Percentiles rank a stretch among this genome's conserved stretches.
phyloP scores from a whole-genome alignment of 1,139 yeast genomes.

The Chernovozyma aurita region DNA sequence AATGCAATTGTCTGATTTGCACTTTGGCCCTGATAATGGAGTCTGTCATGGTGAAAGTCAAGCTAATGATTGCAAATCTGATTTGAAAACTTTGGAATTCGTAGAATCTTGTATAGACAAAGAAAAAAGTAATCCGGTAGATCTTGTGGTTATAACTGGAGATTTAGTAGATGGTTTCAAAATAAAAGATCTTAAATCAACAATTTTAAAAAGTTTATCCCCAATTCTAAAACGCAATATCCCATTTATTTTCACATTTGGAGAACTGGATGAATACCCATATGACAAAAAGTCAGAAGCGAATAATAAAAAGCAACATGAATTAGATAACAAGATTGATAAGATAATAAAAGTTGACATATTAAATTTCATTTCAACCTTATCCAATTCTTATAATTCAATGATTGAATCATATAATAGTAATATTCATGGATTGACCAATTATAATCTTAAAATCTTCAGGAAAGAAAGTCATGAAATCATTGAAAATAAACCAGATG shows the following conservation, averaged over 20 bases:
- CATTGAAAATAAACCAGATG: constrained; percentile 9
- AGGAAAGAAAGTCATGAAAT: constrained; percentile 5
- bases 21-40: constrained; percentile 31
- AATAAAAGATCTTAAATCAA: constrained; percentile 27
- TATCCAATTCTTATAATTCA: constrained; percentile 37
- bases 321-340: constrained; percentile 26
- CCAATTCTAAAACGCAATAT: constrained; percentile 28
- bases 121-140: constrained; percentile 23
- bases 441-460: constrained; percentile 25
- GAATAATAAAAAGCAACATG: neutral
- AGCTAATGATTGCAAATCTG: constrained; percentile 19
- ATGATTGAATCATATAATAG: constrained; percentile 2
- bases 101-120: constrained; percentile 20
- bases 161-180: constrained; percentile 31
- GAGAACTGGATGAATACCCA: constrained; percentile 24
- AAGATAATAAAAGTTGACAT: constrained; percentile 18
- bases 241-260: constrained; percentile 38
- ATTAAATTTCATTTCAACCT: constrained; percentile 22
- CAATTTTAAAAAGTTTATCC: constrained; percentile 31
- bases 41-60: constrained; percentile 14
- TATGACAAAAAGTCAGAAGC: constrained; percentile 5
- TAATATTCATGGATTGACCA: constrained; percentile 32
- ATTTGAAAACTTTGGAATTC: constrained; percentile 27
- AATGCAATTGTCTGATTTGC: constrained; percentile 39
- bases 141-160: constrained; percentile 39